Conservation (phyloP, 179 eudicot species). For the Beta corolliflora region DNA sequence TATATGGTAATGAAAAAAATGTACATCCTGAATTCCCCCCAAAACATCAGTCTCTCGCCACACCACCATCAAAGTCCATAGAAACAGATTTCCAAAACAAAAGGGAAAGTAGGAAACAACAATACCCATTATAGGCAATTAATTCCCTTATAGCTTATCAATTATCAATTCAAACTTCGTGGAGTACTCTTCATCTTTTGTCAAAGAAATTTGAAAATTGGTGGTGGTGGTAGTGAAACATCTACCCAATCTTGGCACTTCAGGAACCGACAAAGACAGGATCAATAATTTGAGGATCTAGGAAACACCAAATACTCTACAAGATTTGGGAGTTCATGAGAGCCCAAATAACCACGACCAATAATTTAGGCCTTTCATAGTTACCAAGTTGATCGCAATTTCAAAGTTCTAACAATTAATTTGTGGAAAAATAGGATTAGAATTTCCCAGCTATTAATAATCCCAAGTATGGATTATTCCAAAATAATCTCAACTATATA, state of each 20-base stretch:
- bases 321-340: not conserved
- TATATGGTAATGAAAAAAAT: too few species aligned
- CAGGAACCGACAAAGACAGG: not conserved
- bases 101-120: not conserved
- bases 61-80: not conserved
- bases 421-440: too few species aligned
- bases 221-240: not conserved
- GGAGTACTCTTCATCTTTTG: not conserved
- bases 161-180: not conserved
- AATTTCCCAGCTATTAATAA: too few species aligned
- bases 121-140: not conserved
- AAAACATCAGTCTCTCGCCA: not conserved
- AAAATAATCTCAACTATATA: too few species aligned
- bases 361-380: not conserved
- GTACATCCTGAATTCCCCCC: not conserved
- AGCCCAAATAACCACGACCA: not conserved
- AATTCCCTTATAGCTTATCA: not conserved
- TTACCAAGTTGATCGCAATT: not conserved
- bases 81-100: not conserved
- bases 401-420: not conserved
- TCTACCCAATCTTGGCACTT: not conserved
- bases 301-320: not conserved
- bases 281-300: not conserved
- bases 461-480: too few species aligned
- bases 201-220: too few species aligned